phyloP scores from a whole-genome alignment of 148 eudicot species.

The Diospyros kaki region DNA sequence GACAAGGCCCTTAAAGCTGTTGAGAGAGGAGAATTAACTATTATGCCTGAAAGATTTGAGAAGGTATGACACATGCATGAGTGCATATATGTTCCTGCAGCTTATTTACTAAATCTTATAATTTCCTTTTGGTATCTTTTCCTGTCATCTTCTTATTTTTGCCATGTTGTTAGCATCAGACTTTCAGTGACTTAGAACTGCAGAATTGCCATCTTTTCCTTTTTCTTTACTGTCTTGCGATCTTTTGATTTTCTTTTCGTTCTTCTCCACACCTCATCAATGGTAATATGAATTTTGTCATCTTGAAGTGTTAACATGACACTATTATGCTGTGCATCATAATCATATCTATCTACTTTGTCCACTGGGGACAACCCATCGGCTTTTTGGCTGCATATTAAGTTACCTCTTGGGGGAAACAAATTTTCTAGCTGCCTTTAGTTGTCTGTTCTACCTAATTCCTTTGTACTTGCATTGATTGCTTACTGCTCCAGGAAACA shows the following conservation, averaged over 20 bases:
- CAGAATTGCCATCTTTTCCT: not conserved
- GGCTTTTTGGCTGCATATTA: too few relatives aligned
- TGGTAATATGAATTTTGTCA: not conserved
- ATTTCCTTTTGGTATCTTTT: not conserved
- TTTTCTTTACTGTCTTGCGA: not conserved
- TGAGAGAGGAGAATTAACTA: conserved; percentile 72
- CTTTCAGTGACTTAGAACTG: not conserved
- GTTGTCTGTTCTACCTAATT: conserved; percentile 1
- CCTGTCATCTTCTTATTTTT: not conserved
- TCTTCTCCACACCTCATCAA: not conserved
- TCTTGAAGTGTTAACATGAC: not conserved
- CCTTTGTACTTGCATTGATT: not conserved
- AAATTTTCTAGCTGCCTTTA: too few relatives aligned
- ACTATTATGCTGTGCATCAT: not conserved
- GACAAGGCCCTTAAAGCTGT: conserved; percentile 88
- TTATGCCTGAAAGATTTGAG: conserved; percentile 94
- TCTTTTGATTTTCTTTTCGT: not conserved
- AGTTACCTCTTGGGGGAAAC: too few relatives aligned
- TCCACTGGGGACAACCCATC: too few relatives aligned
- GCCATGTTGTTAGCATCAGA: not conserved
- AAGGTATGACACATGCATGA: conserved; percentile 44
- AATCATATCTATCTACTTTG: not conserved
- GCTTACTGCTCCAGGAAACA: conserved; percentile 18
- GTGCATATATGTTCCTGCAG: not conserved
- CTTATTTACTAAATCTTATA: not conserved